phyloP scores from a whole-genome alignment of 2,329 filamentous ascomycete species.

The Ophidiomyces ophidiicola region DNA sequence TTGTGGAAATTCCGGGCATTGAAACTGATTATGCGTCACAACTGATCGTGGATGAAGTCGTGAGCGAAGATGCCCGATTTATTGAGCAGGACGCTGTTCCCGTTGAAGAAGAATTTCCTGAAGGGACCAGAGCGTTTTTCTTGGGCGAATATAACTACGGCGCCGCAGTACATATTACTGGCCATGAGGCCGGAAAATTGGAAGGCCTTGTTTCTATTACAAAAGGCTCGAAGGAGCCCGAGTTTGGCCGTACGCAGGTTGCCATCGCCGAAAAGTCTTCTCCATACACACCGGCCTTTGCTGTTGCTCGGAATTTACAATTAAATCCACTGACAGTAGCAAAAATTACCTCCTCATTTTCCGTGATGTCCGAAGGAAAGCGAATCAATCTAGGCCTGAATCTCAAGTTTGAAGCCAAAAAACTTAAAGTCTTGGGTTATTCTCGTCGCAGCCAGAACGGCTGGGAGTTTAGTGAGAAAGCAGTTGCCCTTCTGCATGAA shows the following conservation, averaged over 20 bases:
- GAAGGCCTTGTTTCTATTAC: conserved; percentile 65
- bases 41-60: conserved; percentile 74
- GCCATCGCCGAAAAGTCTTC: conserved; percentile 54
- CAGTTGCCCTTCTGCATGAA: conserved; percentile 64
- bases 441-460: conserved; percentile 74
- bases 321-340: conserved; percentile 80
- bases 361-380: conserved; percentile 66
- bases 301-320: conserved; percentile 69
- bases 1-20: conserved; percentile 69
- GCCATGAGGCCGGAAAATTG: conserved; percentile 61
- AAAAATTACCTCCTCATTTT: conserved; percentile 92
- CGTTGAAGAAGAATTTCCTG: conserved; percentile 82
- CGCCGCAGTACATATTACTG: conserved; percentile 69
- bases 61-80: conserved; percentile 86
- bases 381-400: conserved; percentile 88
- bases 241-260: conserved; percentile 70
- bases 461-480: conserved; percentile 89
- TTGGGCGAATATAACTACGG: conserved; percentile 89
- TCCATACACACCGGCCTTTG: conserved; percentile 73
- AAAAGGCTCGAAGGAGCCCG: conserved; percentile 56
- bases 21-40: conserved; percentile 88
- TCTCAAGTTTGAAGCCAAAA: conserved; percentile 90
- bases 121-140: conserved; percentile 76
- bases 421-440: conserved; percentile 90
- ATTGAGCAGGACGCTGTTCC: conserved; percentile 78